Evolutionary conservation across 1,284 basidiomycete species (phyloP), one percentile per base, ranked within the genome.

Genomic region (Cerioporus squamosus): DNA sequence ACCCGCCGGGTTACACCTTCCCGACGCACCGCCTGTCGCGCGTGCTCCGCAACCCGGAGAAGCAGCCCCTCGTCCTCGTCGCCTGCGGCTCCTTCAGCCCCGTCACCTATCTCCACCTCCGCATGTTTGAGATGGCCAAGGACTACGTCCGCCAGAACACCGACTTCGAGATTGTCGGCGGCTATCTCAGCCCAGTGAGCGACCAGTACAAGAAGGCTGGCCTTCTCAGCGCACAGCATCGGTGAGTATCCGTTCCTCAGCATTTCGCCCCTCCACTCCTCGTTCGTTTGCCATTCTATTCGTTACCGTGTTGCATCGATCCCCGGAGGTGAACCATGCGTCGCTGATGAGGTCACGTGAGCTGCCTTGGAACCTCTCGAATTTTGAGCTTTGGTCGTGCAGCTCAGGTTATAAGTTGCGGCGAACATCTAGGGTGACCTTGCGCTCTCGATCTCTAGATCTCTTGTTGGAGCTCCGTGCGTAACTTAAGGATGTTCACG

Each of bases 41-140:
- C 33, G 76, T 76, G 40, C 82, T 91, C 49, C 83, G 84, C 49
- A 83, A 91, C 71, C 71, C 86, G 7, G 76, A 76, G 24, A 92
- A 89, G 73, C 82, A 84, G 23, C 90, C 90, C 20, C 76, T 93
- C 65, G 88, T 91, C 55, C 82, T 92, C 63, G 87, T 93, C 57
- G 90, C 87, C 57, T 92, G 90, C 66, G 90, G 90, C 39, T 92
- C 90, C 62, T 92, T 92, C 81, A 91, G 87, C 71, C 90, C 89
- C 17, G 84, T 93, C 62, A 93, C 90, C 18, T 93, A 90, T 67
- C 86, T 93, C 56, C 90, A 90, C 70, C 87, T 94, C 39, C 91
- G 95, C 58, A 97, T 98, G 93, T 98, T 97, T 75, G 95, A 97
- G 75, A 97, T 98, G 95, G 95, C 95, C 57, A 93, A 91, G 76